Evolutionary conservation across 805 yeast species (phyloP), one percentile per base, ranked within the genome.

Genomic region (Myxozyma kluyveri): DNA sequence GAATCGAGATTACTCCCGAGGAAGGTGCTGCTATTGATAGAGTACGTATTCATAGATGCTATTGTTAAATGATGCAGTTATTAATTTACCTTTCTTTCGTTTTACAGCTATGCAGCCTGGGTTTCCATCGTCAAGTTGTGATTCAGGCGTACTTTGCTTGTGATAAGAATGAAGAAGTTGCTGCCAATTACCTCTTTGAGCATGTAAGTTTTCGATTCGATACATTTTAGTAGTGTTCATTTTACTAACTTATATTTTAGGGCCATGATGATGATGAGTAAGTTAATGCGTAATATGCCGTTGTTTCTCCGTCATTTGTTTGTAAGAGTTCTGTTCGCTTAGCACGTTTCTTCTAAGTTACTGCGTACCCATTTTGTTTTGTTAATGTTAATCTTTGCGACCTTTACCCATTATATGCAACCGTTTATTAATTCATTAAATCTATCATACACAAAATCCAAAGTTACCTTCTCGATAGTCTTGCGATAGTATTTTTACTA

Each of bases 121-220:
- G 99, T 0, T 93, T 93, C 64, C 96, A 88, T 61, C 80, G 96
- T 61, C 78, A 83, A 61, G 74, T 85, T 51, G 99, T 87, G 41
- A 81, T 89, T 55, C 96, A 90, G 73, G 96, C 95, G 27, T 93
- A 88, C 73, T 83, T 93, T 77, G 98, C 98, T 38, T 93, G 99
- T 71, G 99, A 93, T 65, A 91, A 89, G 73, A 88, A 93, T 71
- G 99, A 93, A 73, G 96, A 91, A 74, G 79, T 88, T 64, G 89
- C 99, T 39, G 99, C 98, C 21, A 93, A 93, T 72, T 80, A 88
- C 65, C 75, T 93, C 62, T 86, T 93, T 48, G 77, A 73, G 62
- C 72, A 74, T 50, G 75, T 53, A 33, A 18, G 57, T 42, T 9
- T 24, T 18, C 5, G 12, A 4, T 21, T 9, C 14, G n/a, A 17